A percentile compares a stretch with the other conserved stretches of the same genome.
These are phyloP conservation scores for Leccinum holopus DNA, from an alignment of 1,284 basidiomycete genomes.

Conservation along the genomic window DNA sequence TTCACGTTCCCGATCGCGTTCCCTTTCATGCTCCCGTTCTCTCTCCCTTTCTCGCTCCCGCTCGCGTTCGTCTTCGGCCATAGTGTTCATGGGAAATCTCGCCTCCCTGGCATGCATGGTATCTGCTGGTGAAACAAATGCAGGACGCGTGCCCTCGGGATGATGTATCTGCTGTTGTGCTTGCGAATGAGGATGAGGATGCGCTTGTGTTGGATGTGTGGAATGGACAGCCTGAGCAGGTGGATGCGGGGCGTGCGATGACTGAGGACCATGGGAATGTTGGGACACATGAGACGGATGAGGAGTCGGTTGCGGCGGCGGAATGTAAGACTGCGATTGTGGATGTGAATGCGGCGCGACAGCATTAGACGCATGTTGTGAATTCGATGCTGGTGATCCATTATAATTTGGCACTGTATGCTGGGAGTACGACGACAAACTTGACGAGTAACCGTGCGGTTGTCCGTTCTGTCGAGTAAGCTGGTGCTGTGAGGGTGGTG, in stretches of 20 bases:
- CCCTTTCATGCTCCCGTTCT: conserved; percentile 25
- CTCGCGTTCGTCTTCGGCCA: conserved; percentile 23
- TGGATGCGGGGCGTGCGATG: conserved; percentile 6
- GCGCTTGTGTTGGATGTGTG: conserved; percentile 17
- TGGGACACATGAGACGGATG: conserved; percentile 26
- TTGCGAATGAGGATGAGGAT: conserved; percentile 23
- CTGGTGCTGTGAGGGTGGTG: conserved; percentile 22
- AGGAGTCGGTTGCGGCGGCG: conserved; percentile 12
- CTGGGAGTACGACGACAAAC: conserved; percentile 20
- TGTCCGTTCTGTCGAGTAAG: conserved; percentile 24
- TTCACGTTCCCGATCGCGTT: conserved; percentile 19
- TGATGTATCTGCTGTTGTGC: conserved; percentile 31
- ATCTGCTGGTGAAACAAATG: conserved; percentile 33
- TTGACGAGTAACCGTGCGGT: conserved; percentile 20
- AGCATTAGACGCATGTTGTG: conserved; percentile 18
- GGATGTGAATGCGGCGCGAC: conserved; percentile 18
- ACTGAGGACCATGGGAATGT: conserved; percentile 13
- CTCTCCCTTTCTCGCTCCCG: conserved; percentile 21
- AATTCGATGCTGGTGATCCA: conserved; percentile 15
- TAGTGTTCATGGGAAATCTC: conserved; percentile 15
- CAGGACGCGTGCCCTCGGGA: conserved; percentile 22
- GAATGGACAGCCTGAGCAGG: conserved; percentile 19
- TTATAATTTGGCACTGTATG: conserved; percentile 19
- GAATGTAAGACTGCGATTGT: conserved; percentile 28
- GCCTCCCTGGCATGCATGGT: conserved; percentile 28